Evolutionary conservation across 192 early-diverging fungal genomes (phyloP), one percentile per base, ranked within the genome.

Genomic region (Mortierella alpina): DNA sequence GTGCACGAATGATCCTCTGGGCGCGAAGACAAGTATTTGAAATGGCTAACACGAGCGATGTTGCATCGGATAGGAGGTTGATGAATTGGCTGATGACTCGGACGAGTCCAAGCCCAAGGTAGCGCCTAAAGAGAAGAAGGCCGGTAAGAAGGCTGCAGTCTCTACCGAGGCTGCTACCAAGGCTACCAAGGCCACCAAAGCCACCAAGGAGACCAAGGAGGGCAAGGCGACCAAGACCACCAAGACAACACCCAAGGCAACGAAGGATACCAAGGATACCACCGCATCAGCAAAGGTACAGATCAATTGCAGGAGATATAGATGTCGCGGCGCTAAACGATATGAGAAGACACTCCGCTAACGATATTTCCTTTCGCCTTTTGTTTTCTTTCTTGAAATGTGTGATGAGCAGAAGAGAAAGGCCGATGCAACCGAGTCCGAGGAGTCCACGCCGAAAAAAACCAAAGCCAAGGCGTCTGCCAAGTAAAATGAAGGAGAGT

Each of bases 211-310:
- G 40, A 18, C 54, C n/a, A 69, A 69, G 58, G 59, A 69, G 67
- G 23, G 57, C 2, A 57, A 20, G 13, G 59, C 59, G 8, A 42
- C 44, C 40, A 18, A 23, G 4, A 23, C 50, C 5, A 59, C 17
- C 18, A 63, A 73, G 17, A 42, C 56, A 50, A 17, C 59, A n/a
- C 53, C 72, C 46, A 69, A 69, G 48, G 58, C 46, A 18, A 51
- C 67, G 6, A 69, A 69, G 57, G 67, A 47, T 2, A 51, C 55
- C 6, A 69, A 69, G 57, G 57, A 39, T 6, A 47, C 54, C 2
- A 48, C 73, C 45, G 61, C 66, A 40, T 67, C 75, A 63, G 63
- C 63, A 54, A 74, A 74, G 71, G 71, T 73, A 65, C 63, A 39
- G 13, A 5, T 6, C 46, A 22, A 17, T 60, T 60, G 13, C 41